These are phyloP conservation scores for Aspergillus transmontanensis DNA, from an alignment of 2,329 filamentous ascomycete genomes.

Conservation along the genomic window DNA sequence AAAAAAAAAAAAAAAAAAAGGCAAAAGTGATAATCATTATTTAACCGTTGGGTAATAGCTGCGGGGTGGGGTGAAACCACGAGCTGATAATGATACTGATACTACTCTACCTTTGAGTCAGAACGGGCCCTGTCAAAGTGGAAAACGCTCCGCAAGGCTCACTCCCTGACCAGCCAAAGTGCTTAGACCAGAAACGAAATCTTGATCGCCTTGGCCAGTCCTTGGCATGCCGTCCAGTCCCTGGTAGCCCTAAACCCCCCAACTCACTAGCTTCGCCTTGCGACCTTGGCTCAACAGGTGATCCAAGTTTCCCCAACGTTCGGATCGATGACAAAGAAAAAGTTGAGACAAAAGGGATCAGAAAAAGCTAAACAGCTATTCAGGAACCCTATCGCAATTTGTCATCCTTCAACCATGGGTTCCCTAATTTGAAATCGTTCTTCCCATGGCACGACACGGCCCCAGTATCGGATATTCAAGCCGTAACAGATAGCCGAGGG, in stretches of 20 bases:
- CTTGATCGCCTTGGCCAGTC: conserved; percentile 17
- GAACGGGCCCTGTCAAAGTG: background rate
- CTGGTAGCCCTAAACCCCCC: background rate
- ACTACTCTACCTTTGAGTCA: background rate
- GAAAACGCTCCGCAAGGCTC: background rate
- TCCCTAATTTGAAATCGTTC: conserved; percentile 11
- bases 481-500: background rate
- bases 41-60: conserved; percentile 6
- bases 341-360: background rate
- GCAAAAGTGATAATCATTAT: background rate
- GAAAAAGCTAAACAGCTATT: background rate
- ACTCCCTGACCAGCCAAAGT: background rate
- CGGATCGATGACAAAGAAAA: background rate
- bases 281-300: conserved; percentile 1
- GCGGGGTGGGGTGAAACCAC: background rate
- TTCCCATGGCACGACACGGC: background rate
- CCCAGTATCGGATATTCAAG: background rate
- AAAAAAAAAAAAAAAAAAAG: background rate
- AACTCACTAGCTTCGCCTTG: background rate
- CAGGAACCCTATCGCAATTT: background rate
- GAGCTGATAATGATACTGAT: background rate
- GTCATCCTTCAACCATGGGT: conserved; percentile 11
- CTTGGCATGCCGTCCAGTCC: background rate
- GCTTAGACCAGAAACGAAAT: conserved; percentile 8
- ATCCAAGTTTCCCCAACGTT: background rate